Evolutionary conservation across 2,329 filamentous ascomycete genomes (phyloP), one percentile per base, ranked within the genome.

Genomic region (Arthrobotrys megalospora): DNA sequence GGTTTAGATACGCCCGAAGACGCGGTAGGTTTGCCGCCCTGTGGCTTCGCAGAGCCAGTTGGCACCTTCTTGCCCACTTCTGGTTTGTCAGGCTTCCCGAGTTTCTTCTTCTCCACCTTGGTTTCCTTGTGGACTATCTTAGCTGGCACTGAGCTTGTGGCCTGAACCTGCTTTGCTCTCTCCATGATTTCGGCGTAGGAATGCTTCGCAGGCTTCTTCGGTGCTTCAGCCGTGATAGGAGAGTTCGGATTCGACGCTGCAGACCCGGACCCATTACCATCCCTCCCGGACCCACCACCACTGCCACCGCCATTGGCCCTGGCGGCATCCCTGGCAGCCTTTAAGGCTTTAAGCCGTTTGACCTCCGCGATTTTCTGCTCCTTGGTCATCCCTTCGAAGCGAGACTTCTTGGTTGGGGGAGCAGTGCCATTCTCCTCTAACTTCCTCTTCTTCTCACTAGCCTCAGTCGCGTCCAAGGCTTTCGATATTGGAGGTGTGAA

Each of bases 371-470:
- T 67, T 48, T 69, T 75, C 24, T 80, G 78, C 48, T 81, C 77
- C 36, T 66, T 79, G 19, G 80, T 69, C 76, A 82, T 80, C 52
- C 70, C 68, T 45, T 78, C 76, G 28, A 81, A 81, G 7, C 55
- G 48, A 36, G 75, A 77, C 28, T 82, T 80, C 76, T 82, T 78
- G 10, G 65, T 68, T 16, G 75, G 75, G 14, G 24, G 62, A 28
- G 52, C 67, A 6, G 67, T 62, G 11, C 67, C 62, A 48, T 72
- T 72, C 53, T 72, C 75, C 19, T 78, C 75, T 3, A 78, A 53
- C 36, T 72, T 78, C 41, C 75, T 52, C 47, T 78, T 78, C 67
- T 64, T 72, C 53, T 72, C 75, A 28, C 41, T 21, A 48, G 67
- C 60, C 36, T 77, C 73, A 16, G 75, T 64, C 36, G 75, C 75